A percentile compares a stretch with the other conserved stretches of the same genome.
Conservation (phyloP, 495 filamentous ascomycete species). For the Penicillium crystallinum region DNA sequence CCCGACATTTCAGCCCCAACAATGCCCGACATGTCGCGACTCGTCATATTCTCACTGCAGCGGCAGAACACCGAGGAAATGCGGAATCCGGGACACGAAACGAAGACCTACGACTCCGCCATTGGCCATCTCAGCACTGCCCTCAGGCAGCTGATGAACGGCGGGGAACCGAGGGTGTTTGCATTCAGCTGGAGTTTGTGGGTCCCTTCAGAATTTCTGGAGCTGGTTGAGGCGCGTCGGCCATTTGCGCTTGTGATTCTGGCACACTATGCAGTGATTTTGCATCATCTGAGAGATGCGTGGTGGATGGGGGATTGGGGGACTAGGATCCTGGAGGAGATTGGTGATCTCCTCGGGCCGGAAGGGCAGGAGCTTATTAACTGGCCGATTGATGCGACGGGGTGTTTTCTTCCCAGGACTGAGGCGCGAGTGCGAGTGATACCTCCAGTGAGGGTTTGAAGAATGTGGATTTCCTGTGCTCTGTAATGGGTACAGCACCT, state of each 20-base stretch:
- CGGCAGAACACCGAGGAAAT: slow-evolving; percentile 25
- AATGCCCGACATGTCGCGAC: slow-evolving; percentile 37
- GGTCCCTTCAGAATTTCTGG: slow-evolving; percentile 46
- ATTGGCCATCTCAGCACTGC: slow-evolving; percentile 28
- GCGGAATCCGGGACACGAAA: slow-evolving; percentile 26
- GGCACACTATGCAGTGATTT: slow-evolving; percentile 46
- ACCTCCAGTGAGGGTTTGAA: background rate
- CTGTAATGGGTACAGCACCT: slow-evolving; percentile 9
- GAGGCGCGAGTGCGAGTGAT: slow-evolving; percentile 1
- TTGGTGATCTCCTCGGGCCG: slow-evolving; percentile 25
- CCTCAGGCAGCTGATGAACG: slow-evolving; percentile 30
- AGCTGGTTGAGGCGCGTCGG: slow-evolving; percentile 42
- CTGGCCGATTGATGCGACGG: slow-evolving; percentile 40
- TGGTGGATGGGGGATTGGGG: slow-evolving; percentile 53
- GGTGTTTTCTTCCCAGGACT: slow-evolving; percentile 24
- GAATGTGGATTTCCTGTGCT: background rate
- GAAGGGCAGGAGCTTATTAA: slow-evolving; percentile 31
- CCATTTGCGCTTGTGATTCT: slow-evolving; percentile 52
- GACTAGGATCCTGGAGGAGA: slow-evolving; percentile 24
- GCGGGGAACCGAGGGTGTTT: slow-evolving; percentile 33
- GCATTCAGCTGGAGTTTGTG: slow-evolving; percentile 48
- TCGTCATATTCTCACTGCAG: slow-evolving; percentile 28
- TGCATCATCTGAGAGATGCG: slow-evolving; percentile 43
- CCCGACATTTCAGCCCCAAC: slow-evolving; percentile 20
- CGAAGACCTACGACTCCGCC: slow-evolving; percentile 23